phyloP scores from a whole-genome alignment of 2,329 filamentous ascomycete genomes.

The Cercospora nicotianae region DNA sequence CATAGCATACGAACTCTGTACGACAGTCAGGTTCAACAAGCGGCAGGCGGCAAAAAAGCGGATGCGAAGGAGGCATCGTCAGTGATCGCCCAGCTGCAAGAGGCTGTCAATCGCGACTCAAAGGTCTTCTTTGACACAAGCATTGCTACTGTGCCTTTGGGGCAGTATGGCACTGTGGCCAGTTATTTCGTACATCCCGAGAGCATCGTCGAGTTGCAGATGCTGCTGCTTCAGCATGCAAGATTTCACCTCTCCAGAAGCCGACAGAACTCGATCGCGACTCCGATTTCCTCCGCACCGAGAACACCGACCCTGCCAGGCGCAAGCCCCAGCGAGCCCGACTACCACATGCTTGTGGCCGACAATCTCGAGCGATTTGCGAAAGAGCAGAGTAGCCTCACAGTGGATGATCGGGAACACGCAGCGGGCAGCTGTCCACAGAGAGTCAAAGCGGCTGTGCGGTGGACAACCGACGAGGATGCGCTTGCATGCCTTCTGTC shows the following conservation, averaged over 20 bases:
- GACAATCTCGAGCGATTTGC: constrained; percentile 52
- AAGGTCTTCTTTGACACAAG: constrained; percentile 53
- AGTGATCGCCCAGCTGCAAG: constrained; percentile 41
- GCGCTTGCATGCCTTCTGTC: constrained; percentile 31
- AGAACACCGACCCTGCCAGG: constrained; percentile 25
- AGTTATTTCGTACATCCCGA: constrained; percentile 58
- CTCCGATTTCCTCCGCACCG: constrained; percentile 27
- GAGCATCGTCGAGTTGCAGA: constrained; percentile 55
- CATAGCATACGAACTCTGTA: constrained; percentile 48
- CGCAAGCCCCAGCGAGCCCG: constrained; percentile 36
- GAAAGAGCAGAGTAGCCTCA: constrained; percentile 47
- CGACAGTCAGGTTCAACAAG: constrained; percentile 36
- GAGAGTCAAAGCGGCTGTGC: constrained; percentile 30
- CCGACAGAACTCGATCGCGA: constrained; percentile 31
- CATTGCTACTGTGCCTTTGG: constrained; percentile 50
- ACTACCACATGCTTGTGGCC: constrained; percentile 47
- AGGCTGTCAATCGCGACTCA: constrained; percentile 42
- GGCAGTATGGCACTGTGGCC: constrained; percentile 47
- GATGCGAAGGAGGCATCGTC: constrained; percentile 27
- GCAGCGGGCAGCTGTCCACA: constrained; percentile 33
- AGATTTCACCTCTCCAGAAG: constrained; percentile 41
- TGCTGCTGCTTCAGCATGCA: constrained; percentile 53
- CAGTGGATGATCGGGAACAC: constrained; percentile 44
- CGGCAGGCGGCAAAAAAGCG: constrained; percentile 16
- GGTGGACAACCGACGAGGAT: constrained; percentile 37